phyloP scores from a whole-genome alignment of 1,284 basidiomycete genomes.

The Singerocomus inundabilis region DNA sequence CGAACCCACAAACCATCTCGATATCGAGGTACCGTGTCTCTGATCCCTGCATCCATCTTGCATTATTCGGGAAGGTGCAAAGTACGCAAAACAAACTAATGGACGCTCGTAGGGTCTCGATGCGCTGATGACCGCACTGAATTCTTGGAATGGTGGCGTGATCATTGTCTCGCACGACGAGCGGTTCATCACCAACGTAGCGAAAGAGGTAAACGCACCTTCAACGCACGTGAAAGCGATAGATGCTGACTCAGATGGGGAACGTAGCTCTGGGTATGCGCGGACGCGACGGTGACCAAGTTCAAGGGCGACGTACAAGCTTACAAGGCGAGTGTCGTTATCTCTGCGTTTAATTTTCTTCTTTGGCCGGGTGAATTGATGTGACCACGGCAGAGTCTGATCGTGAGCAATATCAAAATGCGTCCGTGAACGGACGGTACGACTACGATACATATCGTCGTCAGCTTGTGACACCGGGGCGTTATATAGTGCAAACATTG shows the following conservation, averaged over 20 bases:
- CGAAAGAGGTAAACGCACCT: slow-evolving; percentile 56
- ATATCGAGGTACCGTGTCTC: slow-evolving; percentile 69
- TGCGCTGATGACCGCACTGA: slow-evolving; percentile 87
- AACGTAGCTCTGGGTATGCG: slow-evolving; percentile 84
- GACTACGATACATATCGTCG: background rate
- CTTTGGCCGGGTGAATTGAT: background rate
- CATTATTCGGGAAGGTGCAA: background rate
- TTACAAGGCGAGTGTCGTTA: slow-evolving; percentile 70
- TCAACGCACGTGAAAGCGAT: background rate
- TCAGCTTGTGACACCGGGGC: background rate
- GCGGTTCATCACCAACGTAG: slow-evolving; percentile 84
- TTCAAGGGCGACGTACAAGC: slow-evolving; percentile 89
- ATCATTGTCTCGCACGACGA: slow-evolving; percentile 95
- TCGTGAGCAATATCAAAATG: slow-evolving; percentile 76
- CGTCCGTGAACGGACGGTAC: slow-evolving; percentile 38
- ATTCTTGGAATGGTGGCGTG: slow-evolving; percentile 94
- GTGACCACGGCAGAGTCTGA: slow-evolving; percentile 53
- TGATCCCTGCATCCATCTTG: background rate
- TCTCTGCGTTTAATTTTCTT: slow-evolving; percentile 8
- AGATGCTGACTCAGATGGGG: background rate
- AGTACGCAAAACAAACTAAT: background rate
- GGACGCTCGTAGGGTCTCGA: slow-evolving; percentile 73
- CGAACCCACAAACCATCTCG: slow-evolving; percentile 97
- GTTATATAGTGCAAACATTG: background rate
- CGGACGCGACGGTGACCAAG: slow-evolving; percentile 78